These are phyloP conservation scores for Malania oleifera DNA, from an alignment of 164 flowering plant species.

Conservation along the genomic window DNA sequence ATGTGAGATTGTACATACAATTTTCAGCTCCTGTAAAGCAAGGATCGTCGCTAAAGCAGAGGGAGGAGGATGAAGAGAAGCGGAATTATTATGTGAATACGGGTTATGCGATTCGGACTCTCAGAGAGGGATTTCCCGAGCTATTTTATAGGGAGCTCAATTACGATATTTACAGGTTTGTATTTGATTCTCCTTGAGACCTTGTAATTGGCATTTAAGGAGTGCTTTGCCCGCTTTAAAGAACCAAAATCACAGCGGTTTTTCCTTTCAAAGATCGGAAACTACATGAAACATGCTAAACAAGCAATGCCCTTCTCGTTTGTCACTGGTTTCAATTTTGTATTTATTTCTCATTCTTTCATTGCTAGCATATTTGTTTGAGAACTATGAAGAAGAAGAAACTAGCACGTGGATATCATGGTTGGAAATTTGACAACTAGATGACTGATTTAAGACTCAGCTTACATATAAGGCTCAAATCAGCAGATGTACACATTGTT, in stretches of 20 bases:
- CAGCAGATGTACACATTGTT: no score
- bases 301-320: no score
- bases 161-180: constrained; percentile 75
- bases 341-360: not conserved
- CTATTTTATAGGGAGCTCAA: constrained; percentile 57
- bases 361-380: not conserved
- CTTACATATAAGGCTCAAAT: no score
- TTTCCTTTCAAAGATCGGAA: not conserved
- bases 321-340: no score
- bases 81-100: constrained; percentile 64
- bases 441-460: no score
- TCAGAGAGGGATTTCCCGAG: constrained; percentile 74
- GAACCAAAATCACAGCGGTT: not conserved
- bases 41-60: constrained; percentile 23
- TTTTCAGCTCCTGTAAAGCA: constrained; percentile 50
- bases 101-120: constrained; percentile 76
- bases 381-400: not conserved
- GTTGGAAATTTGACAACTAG: no score
- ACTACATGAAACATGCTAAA: no score
- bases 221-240: not conserved
- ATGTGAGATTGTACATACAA: constrained; percentile 25
- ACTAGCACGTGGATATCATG: no score
- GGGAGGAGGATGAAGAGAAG: constrained; percentile 55
- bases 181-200: not conserved
- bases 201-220: not conserved